Base-by-base conservation (phyloP, 83 land plant genomes). In the Picea engelmannii region DNA sequence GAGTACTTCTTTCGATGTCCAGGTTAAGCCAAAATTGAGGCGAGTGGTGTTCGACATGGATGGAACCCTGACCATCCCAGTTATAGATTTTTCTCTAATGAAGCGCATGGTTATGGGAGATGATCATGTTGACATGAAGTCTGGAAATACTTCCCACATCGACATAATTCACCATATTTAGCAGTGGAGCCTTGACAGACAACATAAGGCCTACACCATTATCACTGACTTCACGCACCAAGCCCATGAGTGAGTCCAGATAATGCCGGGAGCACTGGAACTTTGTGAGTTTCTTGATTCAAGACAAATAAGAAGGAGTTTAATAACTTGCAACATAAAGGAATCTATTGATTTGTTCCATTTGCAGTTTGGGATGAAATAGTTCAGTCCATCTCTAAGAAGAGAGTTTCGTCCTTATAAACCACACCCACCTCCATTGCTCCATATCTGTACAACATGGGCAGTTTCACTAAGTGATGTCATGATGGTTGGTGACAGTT, bases 41-140 rank as follows among this genome's bases (percentile, higher is more conserved):
- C 0, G 38, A 35, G 38, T 35, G 38, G 38, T 35, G 38, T 27
- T 27, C 1, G 1, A 31, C 31, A 31, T 96, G 99, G 99, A 96
- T 88, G 99, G 99, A 49, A 94, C 97, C 59, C 94, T 94, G 38
- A 96, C 99, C 6, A 92, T 94, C 9, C 99, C 99, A 24, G 95
- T 86, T 81, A 94, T 96, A 82, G 99, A 96, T 68, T 96, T 96
- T 83, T 35, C 89, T 55, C 87, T 88, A 11, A 91, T 96, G 94
- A 94, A 96, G 87, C 80, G 86, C 58, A 82, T 79, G n/a, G 99
- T 96, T 78, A 80, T 96, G 7, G 99, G 99, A 13, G 89, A 89
- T 2, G 90, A 85, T 74, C 92, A 86, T 52, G 27, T 58, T 12
- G 1, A 82, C 25, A 6, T 86, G 12, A 80, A 79, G 66, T 79